A percentile compares a stretch with the other conserved stretches of the same genome.
These are phyloP conservation scores for Trichosporon ovoides DNA, from an alignment of 1,284 basidiomycete species.

Conservation along the genomic window DNA sequence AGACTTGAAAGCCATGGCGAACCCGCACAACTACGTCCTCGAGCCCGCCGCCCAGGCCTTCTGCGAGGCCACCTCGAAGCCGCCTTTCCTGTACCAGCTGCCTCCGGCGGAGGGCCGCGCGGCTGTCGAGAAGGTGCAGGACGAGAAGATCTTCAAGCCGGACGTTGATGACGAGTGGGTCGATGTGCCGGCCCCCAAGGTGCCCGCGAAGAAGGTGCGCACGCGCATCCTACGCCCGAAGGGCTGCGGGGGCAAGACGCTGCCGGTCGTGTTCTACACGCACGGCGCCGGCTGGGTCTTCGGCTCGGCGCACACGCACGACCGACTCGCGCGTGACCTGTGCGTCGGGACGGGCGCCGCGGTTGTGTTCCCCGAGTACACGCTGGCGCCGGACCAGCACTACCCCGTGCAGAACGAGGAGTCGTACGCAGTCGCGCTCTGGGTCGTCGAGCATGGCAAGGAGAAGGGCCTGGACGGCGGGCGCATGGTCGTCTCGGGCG, in stretches of 20 bases:
- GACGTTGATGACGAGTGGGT: slow-evolving; percentile 21
- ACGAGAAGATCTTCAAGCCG: slow-evolving; percentile 6
- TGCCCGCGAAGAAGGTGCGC: not conserved
- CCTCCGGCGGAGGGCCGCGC: slow-evolving; percentile 16
- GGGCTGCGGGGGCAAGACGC: slow-evolving; percentile 6
- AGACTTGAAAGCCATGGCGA: slow-evolving; percentile 7
- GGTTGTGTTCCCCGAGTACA: slow-evolving; percentile 19
- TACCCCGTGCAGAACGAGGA: slow-evolving; percentile 18
- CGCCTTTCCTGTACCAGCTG: slow-evolving; percentile 16
- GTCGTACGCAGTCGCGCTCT: slow-evolving; percentile 14
- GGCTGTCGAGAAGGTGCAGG: slow-evolving; percentile 13
- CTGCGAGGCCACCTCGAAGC: slow-evolving; percentile 13
- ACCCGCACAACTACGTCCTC: slow-evolving; percentile 15
- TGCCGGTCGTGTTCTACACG: slow-evolving; percentile 18
- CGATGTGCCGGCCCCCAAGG: slow-evolving; percentile 6
- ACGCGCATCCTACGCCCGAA: slow-evolving; percentile 16
- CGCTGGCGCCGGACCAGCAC: slow-evolving; percentile 11
- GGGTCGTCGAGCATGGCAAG: slow-evolving; percentile 14
- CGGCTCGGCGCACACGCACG: slow-evolving; percentile 19
- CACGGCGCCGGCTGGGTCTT: slow-evolving; percentile 21
- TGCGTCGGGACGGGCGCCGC: slow-evolving; percentile 16
- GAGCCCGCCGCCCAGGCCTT: slow-evolving; percentile 14
- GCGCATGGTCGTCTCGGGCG: slow-evolving; percentile 15
- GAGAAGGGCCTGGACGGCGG: slow-evolving; percentile 10
- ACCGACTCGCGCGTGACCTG: slow-evolving; percentile 16